phyloP scores from a whole-genome alignment of 805 yeast genomes.

The Candida xyloterini region DNA sequence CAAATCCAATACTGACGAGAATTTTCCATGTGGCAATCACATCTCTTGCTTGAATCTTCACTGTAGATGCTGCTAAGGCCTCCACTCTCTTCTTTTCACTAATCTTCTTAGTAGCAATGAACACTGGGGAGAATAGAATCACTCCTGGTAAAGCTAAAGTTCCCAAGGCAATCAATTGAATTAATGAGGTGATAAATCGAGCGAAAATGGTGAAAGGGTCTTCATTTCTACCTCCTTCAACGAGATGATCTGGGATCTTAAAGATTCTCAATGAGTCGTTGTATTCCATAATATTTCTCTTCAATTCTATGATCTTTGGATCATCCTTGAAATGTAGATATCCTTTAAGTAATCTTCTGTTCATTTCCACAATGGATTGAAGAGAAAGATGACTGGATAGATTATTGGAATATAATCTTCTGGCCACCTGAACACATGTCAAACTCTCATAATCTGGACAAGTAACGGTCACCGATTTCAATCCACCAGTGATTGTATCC shows the following conservation, averaged over 20 bases:
- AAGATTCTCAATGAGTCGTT: constrained; percentile 54
- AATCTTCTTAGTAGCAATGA: constrained; percentile 69
- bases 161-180: constrained; percentile 54
- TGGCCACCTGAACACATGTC: constrained; percentile 86
- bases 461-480: constrained; percentile 82
- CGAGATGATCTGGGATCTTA: constrained; percentile 55
- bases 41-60: constrained; percentile 87
- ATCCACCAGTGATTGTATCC: constrained; percentile 66
- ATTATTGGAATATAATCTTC: constrained; percentile 81
- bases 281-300: constrained; percentile 62
- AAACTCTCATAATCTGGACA: constrained; percentile 87
- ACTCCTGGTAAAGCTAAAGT: constrained; percentile 84
- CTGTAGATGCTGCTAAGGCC: constrained; percentile 84
- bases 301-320: constrained; percentile 60
- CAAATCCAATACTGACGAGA: constrained; percentile 79
- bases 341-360: constrained; percentile 80
- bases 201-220: constrained; percentile 23
- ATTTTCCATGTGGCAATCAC: constrained; percentile 98
- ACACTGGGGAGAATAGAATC: constrained; percentile 83
- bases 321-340: constrained; percentile 71
- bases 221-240: constrained; percentile 42
- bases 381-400: constrained; percentile 69
- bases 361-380: constrained; percentile 85
- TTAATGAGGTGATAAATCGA: constrained; percentile 24
- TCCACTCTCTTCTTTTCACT: constrained; percentile 69